Evolutionary conservation across 345 rosid species (phyloP).

Genomic region (Salix udensis): DNA sequence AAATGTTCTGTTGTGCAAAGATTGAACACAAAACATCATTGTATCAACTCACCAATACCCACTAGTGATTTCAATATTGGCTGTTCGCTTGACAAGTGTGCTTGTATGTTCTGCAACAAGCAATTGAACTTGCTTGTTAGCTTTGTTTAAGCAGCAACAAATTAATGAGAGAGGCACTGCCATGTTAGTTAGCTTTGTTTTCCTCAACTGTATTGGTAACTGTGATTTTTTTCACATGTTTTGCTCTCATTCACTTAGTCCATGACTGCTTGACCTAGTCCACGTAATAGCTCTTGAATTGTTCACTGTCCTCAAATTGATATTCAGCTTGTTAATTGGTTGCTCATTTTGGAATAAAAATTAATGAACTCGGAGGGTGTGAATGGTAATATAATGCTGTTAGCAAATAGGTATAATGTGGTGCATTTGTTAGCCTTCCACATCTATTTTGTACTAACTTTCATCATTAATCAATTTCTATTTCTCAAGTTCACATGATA

Average conservation of each 20-base stretch:
- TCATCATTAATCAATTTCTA: too few species aligned
- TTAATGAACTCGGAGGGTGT: neutral
- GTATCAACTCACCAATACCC: neutral
- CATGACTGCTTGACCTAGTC: too few species aligned
- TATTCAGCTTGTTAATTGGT: neutral
- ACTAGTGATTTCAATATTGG: neutral
- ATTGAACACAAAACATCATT: neutral
- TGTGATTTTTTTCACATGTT: neutral
- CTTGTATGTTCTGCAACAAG: neutral
- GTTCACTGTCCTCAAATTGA: neutral
- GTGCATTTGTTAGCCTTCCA: neutral
- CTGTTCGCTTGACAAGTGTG: neutral
- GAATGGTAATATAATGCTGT: neutral
- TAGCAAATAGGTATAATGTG: neutral
- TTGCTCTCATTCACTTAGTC: neutral
- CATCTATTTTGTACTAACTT: neutral
- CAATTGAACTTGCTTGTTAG: neutral
- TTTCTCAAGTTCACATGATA: too few species aligned
- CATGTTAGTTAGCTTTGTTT: neutral
- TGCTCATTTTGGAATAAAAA: neutral
- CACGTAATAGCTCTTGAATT: neutral
- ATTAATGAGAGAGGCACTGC: neutral
- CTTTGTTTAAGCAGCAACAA: neutral
- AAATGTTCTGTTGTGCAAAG: neutral
- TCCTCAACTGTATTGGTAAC: neutral